A percentile compares a stretch with the other conserved stretches of the same genome.
Evolutionary conservation across 2,329 filamentous ascomycete genomes (phyloP).

Genomic region (Pyricularia sp.): DNA sequence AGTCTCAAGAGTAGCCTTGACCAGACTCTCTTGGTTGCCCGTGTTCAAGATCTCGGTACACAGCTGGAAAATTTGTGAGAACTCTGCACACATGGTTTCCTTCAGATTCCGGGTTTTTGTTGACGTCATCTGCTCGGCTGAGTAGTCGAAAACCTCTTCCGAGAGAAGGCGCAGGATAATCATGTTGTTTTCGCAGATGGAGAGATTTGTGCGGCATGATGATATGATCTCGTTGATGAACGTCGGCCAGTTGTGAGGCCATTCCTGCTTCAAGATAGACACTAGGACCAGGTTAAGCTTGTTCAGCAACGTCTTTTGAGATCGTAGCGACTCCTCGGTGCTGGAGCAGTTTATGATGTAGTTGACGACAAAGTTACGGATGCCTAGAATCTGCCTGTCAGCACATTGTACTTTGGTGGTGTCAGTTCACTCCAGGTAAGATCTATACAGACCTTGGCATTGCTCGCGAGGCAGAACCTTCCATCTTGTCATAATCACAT

Average conservation of each 20-base stretch:
- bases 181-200: conserved; percentile 99
- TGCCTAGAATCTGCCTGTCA: conserved; percentile 47
- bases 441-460: conserved; percentile 69
- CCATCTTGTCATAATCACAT: conserved; percentile 98
- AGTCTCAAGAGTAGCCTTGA: conserved; percentile 96
- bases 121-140: conserved; percentile 98
- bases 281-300: conserved; percentile 97
- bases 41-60: conserved; percentile 92
- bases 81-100: conserved; percentile 97
- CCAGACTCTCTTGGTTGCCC: conserved; percentile 72
- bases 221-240: conserved; percentile 99
- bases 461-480: conserved; percentile 94
- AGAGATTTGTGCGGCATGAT: conserved; percentile 88
- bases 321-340: conserved; percentile 77
- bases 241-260: conserved; percentile 99
- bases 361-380: conserved; percentile 97
- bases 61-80: conserved; percentile 95
- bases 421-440: background rate
- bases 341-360: conserved; percentile 93
- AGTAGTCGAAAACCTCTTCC: conserved; percentile 98
- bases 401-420: background rate
- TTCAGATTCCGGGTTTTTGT: conserved; percentile 93
- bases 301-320: conserved; percentile 85
- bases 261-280: conserved; percentile 97
- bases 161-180: conserved; percentile 90